Evolutionary conservation across 1,139 yeast genomes (phyloP), one percentile per base, ranked within the genome.

Genomic region (Blastobotrys serpentis): DNA sequence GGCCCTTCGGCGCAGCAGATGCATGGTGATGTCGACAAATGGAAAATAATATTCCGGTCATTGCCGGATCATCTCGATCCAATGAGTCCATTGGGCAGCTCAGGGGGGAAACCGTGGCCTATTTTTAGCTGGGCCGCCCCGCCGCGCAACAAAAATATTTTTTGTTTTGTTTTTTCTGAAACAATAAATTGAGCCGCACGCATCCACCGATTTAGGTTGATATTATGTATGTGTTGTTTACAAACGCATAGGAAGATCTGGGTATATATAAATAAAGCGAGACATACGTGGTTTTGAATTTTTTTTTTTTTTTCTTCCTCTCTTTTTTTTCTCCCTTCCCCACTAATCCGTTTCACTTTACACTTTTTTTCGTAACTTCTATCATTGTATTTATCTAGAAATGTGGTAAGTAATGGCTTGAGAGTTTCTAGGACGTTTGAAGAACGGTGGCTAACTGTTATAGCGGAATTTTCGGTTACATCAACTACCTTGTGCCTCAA

Each of bases 401-500:
- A 30, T 30, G 6, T 33, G 38, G 38, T 33, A 17, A 33, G 38
- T 30, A 6, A 10, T 23, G 26, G n/a, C n/a, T n/a, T n/a, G n/a
- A n/a, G n/a, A n/a, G n/a, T n/a, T n/a, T n/a, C n/a, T n/a, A n/a
- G n/a, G n/a, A n/a, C n/a, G n/a, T n/a, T n/a, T n/a, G n/a, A n/a
- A n/a, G n/a, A n/a, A n/a, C n/a, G n/a, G n/a, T n/a, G n/a, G n/a
- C n/a, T n/a, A n/a, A n/a, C n/a, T 17, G 4, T 13, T 23, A 16
- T 33, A 60, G 99, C 80, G 99, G 99, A 68, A 94, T 94, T 69
- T 94, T 94, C 71, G 99, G 98, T 59, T 94, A 94, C 74, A 89
- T 94, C 62, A 94, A 94, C 77, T 94, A 86, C 71, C 79, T 92
- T 66, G 96, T 88, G 55, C 96, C 90, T 61, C 86, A 83, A 68